Conservation (phyloP, 2,329 filamentous ascomycete species). For the Ophiosphaerella herpotricha region DNA sequence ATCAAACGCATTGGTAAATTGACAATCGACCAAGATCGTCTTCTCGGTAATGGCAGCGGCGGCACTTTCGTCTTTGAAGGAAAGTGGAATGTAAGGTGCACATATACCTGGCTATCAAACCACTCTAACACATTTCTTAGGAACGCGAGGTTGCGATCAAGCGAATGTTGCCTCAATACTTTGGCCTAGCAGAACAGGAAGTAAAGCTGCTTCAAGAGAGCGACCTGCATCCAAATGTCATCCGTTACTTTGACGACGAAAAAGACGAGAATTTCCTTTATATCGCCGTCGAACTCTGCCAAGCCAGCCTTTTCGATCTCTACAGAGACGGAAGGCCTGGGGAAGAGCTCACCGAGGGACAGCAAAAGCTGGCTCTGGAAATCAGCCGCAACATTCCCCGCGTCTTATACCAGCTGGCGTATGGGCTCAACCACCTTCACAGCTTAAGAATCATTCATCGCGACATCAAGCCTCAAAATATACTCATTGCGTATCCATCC, state of each 20-base stretch:
- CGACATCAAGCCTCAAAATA: slow-evolving; percentile 97
- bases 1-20: slow-evolving; percentile 65
- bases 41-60: slow-evolving; percentile 80
- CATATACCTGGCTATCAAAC: neutral
- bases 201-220: slow-evolving; percentile 88
- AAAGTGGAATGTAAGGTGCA: slow-evolving; percentile 71
- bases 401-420: slow-evolving; percentile 85
- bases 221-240: slow-evolving; percentile 94
- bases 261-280: slow-evolving; percentile 89
- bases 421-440: slow-evolving; percentile 87
- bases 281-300: slow-evolving; percentile 92
- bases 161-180: slow-evolving; percentile 94
- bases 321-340: slow-evolving; percentile 66
- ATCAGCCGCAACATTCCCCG: slow-evolving; percentile 77
- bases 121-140: slow-evolving; percentile 24
- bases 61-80: slow-evolving; percentile 96
- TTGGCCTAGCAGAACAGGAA: slow-evolving; percentile 92
- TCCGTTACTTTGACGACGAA: slow-evolving; percentile 93
- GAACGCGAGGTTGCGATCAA: slow-evolving; percentile 94
- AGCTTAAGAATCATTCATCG: slow-evolving; percentile 93
- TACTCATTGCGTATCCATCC: slow-evolving; percentile 74
- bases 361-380: slow-evolving; percentile 70
- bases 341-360: slow-evolving; percentile 60
- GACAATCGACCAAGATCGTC: slow-evolving; percentile 62
- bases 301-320: slow-evolving; percentile 89